A percentile compares a stretch with the other conserved stretches of the same genome.
phyloP scores from a whole-genome alignment of 148 eudicot genomes.

The Fagopyrum homotropicum region DNA sequence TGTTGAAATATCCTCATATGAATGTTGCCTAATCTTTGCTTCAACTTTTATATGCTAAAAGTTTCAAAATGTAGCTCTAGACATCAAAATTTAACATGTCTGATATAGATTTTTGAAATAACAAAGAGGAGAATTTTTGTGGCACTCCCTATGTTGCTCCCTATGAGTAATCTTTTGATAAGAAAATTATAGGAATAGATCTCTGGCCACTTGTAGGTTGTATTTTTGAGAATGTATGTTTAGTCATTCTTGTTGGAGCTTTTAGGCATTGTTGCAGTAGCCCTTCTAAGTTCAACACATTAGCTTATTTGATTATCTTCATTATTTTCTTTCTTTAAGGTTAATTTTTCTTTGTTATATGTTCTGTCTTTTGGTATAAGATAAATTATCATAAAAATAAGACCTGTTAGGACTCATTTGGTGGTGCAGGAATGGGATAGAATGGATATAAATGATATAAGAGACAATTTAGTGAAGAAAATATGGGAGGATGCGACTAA shows the following conservation, averaged over 20 bases:
- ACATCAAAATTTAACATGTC: neutral
- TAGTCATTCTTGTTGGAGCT: too few species aligned
- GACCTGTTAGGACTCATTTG: neutral
- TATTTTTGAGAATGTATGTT: too few species aligned
- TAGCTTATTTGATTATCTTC: neutral
- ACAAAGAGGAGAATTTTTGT: neutral
- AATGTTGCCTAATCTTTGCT: neutral
- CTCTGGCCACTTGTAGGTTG: neutral
- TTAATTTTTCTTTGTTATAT: neutral
- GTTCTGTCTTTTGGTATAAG: too few species aligned
- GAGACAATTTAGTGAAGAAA: too few species aligned
- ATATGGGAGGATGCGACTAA: too few species aligned
- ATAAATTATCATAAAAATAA: too few species aligned
- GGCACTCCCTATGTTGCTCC: neutral
- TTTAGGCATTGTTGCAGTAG: neutral
- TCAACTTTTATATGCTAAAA: neutral
- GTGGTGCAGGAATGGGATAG: too few species aligned
- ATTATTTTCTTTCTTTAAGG: neutral
- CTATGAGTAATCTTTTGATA: neutral
- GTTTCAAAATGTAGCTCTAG: neutral
- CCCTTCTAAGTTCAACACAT: neutral
- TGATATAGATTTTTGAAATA: neutral
- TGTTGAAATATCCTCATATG: neutral
- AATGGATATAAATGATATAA: too few species aligned
- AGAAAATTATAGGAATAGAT: neutral